phyloP scores from a whole-genome alignment of 768 basidiomycete species.

The Tylopilus vinaceipallidus region DNA sequence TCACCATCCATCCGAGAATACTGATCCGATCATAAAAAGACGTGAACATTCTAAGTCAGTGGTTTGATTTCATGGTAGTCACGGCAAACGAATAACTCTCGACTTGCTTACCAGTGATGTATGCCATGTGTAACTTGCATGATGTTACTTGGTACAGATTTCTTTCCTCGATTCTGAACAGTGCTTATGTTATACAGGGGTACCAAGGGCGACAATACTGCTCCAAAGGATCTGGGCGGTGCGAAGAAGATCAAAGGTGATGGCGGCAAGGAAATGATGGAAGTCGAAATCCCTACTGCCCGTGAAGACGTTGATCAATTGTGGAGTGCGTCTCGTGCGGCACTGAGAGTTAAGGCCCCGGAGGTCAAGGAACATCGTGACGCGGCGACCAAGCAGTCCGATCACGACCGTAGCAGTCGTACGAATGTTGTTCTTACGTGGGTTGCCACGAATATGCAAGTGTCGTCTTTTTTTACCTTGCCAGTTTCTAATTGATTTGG shows the following conservation, averaged over 20 bases:
- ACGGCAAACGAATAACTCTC: not conserved
- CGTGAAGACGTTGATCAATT: constrained; percentile 87
- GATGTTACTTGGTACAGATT: constrained; percentile 71
- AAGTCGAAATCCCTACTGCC: constrained; percentile 78
- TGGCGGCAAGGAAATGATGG: constrained; percentile 83
- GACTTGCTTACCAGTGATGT: constrained; percentile 60
- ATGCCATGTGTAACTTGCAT: constrained; percentile 91
- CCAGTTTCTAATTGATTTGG: not conserved
- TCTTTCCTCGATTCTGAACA: not conserved
- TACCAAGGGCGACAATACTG: constrained; percentile 89
- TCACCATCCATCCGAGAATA: not conserved
- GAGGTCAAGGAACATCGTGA: constrained; percentile 80
- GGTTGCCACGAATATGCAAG: constrained; percentile 83
- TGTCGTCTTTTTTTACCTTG: constrained; percentile 12
- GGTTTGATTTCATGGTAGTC: not conserved
- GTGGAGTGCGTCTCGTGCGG: constrained; percentile 73
- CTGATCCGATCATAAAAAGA: constrained; percentile 35
- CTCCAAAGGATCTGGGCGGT: constrained; percentile 84
- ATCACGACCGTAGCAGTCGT: constrained; percentile 79
- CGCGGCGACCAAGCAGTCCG: constrained; percentile 85
- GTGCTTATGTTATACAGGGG: constrained; percentile 49
- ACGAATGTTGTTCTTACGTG: constrained; percentile 84
- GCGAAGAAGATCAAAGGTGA: constrained; percentile 87
- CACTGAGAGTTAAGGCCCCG: constrained; percentile 66
- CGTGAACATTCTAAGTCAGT: constrained; percentile 76